A percentile compares a stretch with the other conserved stretches of the same genome.
phyloP scores from a whole-genome alignment of 257 asterid genomes.

The Nicotiana undulata region DNA sequence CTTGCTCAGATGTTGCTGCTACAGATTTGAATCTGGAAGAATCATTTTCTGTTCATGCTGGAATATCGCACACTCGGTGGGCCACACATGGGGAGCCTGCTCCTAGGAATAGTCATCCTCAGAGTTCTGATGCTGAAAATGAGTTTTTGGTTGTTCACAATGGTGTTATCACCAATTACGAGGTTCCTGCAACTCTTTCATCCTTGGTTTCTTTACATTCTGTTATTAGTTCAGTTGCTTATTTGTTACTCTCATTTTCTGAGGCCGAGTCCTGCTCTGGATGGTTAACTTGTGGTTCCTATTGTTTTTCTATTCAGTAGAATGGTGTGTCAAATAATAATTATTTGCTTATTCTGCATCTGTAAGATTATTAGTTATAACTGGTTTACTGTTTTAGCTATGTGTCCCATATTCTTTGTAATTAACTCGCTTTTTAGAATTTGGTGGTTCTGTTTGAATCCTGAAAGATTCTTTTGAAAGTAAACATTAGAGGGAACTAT shows the following conservation, averaged over 20 bases:
- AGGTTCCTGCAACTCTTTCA: constrained; percentile 33
- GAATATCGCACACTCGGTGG: constrained; percentile 99
- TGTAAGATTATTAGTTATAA: not conserved
- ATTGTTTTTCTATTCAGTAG: not conserved
- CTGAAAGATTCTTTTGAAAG: not conserved
- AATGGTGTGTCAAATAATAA: not conserved
- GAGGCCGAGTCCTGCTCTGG: not conserved
- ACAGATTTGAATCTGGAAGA: constrained; percentile 76
- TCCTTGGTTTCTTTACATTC: not conserved
- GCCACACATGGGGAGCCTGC: constrained; percentile 99
- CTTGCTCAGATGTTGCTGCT: constrained; percentile 64
- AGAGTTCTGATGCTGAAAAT: constrained; percentile 66
- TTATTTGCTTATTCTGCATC: not conserved
- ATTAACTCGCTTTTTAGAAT: not conserved
- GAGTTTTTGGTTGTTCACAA: constrained; percentile 94
- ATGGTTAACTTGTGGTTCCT: not conserved
- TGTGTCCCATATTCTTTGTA: not conserved
- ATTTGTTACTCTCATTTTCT: not conserved
- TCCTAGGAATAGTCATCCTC: constrained; percentile 96
- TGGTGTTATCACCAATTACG: constrained; percentile 92
- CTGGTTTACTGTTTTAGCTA: not conserved
- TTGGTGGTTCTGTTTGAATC: not conserved
- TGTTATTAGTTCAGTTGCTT: not conserved
- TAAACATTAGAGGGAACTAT: not conserved
- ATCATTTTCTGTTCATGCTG: constrained; percentile 78